phyloP scores from a whole-genome alignment of 352 stramenopile genomes.

The Globisporangium cederbergense region DNA sequence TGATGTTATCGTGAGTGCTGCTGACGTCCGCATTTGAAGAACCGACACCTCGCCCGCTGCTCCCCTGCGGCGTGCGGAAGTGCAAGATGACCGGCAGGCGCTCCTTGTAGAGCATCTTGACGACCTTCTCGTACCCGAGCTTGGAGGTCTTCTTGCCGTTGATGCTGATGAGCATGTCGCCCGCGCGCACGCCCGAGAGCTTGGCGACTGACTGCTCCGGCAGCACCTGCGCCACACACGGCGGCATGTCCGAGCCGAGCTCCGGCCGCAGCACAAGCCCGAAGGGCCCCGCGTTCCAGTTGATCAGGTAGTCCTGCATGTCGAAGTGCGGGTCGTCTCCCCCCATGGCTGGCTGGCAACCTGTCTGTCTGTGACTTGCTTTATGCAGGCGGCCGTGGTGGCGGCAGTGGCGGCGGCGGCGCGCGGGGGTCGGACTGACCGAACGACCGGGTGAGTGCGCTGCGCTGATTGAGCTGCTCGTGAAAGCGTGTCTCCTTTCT shows the following conservation, averaged over 20 bases:
- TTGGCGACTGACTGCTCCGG: conserved; percentile 70
- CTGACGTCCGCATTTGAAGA: conserved; percentile 13
- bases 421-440: too few relatives aligned
- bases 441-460: too few relatives aligned
- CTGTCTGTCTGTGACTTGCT: not conserved
- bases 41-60: not conserved
- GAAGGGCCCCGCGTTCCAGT: conserved; percentile 79
- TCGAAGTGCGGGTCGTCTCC: conserved; percentile 21
- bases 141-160: conserved; percentile 76
- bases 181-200: conserved; percentile 57
- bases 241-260: conserved; percentile 68
- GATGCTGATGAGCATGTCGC: conserved; percentile 74
- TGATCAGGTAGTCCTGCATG: conserved; percentile 81
- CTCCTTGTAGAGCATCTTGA: conserved; percentile 78
- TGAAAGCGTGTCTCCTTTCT: too few relatives aligned
- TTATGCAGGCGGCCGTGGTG: too few relatives aligned
- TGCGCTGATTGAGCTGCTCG: too few relatives aligned
- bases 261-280: conserved; percentile 71
- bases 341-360: not conserved
- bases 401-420: too few relatives aligned
- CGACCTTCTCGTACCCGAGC: conserved; percentile 74
- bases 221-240: conserved; percentile 69
- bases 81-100: conserved; percentile 68
- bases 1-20: conserved; percentile 14
- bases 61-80: conserved; percentile 55